Percentiles rank a stretch among this genome's conserved stretches.
Evolutionary conservation across 495 filamentous ascomycete species (phyloP).

Genomic region (Penicillium chermesinum): DNA sequence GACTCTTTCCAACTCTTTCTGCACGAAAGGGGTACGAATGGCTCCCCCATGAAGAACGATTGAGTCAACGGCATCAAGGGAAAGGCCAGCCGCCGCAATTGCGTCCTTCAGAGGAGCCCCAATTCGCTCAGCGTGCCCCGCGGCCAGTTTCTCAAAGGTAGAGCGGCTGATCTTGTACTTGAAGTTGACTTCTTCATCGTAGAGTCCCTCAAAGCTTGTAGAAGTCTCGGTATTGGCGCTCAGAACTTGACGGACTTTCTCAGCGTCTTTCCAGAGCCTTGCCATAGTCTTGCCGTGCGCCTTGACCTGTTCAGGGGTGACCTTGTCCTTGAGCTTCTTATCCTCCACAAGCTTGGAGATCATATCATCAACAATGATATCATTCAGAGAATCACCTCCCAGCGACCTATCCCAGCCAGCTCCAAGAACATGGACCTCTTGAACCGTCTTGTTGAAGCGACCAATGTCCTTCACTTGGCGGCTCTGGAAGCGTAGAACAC

Average conservation of each 20-base stretch:
- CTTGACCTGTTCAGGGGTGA: conserved; percentile 55
- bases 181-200: conserved; percentile 83
- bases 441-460: conserved; percentile 91
- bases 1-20: conserved; percentile 76
- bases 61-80: conserved; percentile 74
- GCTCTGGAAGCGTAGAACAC: conserved; percentile 83
- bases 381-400: conserved; percentile 85
- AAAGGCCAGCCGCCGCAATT: conserved; percentile 64
- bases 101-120: conserved; percentile 66
- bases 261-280: conserved; percentile 87
- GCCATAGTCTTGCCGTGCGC: conserved; percentile 78
- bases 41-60: conserved; percentile 91
- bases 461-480: conserved; percentile 86
- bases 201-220: conserved; percentile 79
- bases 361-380: conserved; percentile 84
- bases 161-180: conserved; percentile 80
- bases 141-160: conserved; percentile 78
- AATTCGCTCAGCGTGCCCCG: conserved; percentile 62
- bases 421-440: conserved; percentile 85
- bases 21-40: conserved; percentile 88
- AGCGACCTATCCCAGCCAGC: conserved; percentile 84
- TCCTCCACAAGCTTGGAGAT: conserved; percentile 68
- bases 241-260: conserved; percentile 80
- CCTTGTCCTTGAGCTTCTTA: conserved; percentile 63
- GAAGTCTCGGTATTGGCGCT: conserved; percentile 85